A percentile compares a stretch with the other conserved stretches of the same genome.
phyloP scores from a whole-genome alignment of 2,329 filamentous ascomycete species.

The Colletotrichum liriopes region DNA sequence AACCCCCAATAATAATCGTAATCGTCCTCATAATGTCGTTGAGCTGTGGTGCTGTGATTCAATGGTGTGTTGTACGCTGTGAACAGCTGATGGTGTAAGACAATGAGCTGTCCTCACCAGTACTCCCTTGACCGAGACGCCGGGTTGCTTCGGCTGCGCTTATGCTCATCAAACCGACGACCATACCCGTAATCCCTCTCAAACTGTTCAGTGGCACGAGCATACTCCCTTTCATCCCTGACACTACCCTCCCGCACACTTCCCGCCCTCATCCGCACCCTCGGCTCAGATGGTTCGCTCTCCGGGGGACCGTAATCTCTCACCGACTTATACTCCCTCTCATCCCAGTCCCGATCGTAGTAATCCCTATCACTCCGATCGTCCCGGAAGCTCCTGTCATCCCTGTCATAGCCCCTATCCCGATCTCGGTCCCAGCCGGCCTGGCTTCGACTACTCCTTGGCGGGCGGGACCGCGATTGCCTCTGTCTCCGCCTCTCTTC shows the following conservation, averaged over 20 bases:
- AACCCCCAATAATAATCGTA: not conserved
- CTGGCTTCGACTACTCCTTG: conserved; percentile 25
- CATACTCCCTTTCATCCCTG: conserved; percentile 20
- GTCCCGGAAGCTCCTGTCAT: conserved; percentile 5
- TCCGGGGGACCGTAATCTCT: conserved; percentile 26
- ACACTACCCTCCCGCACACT: not conserved
- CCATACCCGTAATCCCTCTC: conserved; percentile 32
- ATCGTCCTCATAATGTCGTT: not conserved
- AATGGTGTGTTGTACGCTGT: not conserved
- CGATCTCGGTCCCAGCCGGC: conserved; percentile 5
- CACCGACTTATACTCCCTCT: conserved; percentile 29
- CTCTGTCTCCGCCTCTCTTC: conserved; percentile 36
- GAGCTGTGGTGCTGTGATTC: not conserved
- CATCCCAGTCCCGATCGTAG: conserved; percentile 27
- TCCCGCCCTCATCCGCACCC: not conserved
- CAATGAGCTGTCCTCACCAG: not conserved
- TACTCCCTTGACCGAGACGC: conserved; percentile 23
- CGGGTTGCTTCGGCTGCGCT: conserved; percentile 35
- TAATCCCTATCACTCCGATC: conserved; percentile 27
- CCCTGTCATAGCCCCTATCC: conserved; percentile 8
- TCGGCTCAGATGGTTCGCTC: conserved; percentile 26
- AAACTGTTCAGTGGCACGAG: conserved; percentile 12
- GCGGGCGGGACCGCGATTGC: conserved; percentile 12
- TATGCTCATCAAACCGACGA: conserved; percentile 24
- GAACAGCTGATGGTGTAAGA: not conserved